phyloP scores from a whole-genome alignment of 2,329 filamentous ascomycete genomes.

The Cladosporium sp. region DNA sequence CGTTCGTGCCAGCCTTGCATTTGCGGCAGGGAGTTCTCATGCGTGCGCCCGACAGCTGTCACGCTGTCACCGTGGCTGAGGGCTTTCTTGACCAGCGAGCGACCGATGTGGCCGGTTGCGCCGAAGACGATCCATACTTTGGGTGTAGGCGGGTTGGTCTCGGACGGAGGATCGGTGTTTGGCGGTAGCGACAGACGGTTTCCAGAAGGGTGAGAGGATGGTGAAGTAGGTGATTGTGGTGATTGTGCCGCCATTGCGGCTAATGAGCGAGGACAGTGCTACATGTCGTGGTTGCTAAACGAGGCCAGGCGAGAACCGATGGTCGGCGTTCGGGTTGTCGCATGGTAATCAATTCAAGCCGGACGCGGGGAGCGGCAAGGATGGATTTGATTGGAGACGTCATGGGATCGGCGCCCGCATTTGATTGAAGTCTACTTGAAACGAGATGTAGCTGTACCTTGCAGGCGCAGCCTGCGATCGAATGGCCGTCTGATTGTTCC shows the following conservation, averaged over 20 bases:
- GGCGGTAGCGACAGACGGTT: conserved; percentile 58
- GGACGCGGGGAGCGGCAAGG: neutral
- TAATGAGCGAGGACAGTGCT: conserved; percentile 4
- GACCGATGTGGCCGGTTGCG: conserved; percentile 93
- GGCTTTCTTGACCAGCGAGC: conserved; percentile 77
- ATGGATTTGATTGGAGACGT: neutral
- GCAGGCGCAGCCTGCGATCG: neutral
- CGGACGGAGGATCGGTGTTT: conserved; percentile 78
- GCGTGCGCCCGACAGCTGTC: conserved; percentile 74
- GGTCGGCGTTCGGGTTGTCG: neutral
- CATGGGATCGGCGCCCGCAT: conserved; percentile 10
- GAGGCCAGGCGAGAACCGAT: neutral
- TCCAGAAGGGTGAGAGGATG: neutral
- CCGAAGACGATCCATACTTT: conserved; percentile 95
- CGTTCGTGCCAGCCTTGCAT: conserved; percentile 67
- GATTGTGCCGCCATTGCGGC: conserved; percentile 16
- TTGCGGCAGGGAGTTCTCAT: conserved; percentile 65
- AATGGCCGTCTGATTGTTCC: neutral
- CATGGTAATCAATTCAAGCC: neutral
- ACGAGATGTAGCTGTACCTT: neutral
- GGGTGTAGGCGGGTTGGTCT: conserved; percentile 62
- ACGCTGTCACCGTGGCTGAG: conserved; percentile 77
- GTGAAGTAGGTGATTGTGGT: conserved; percentile 14
- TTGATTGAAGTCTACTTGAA: conserved; percentile 7
- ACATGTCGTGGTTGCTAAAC: conserved; percentile 7